phyloP scores from a whole-genome alignment of 225 moss, liverwort and hornwort species.

The Pleurozium schreberi region DNA sequence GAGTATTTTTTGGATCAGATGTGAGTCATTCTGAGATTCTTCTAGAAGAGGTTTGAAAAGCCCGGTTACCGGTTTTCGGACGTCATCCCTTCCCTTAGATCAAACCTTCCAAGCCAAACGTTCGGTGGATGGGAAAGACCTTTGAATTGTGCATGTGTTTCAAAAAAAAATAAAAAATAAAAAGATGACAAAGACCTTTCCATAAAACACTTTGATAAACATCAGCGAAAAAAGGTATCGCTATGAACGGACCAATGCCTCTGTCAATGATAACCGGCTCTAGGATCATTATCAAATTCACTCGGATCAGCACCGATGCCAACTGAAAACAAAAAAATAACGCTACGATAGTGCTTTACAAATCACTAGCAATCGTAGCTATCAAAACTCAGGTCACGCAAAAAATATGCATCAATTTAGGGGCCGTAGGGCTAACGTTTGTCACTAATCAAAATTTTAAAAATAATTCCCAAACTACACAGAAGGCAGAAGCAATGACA shows the following conservation, averaged over 20 bases:
- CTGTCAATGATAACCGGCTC: background rate
- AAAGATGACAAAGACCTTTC: background rate
- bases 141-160: no score
- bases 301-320: background rate
- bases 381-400: background rate
- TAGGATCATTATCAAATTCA: background rate
- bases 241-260: background rate
- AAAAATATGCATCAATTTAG: background rate
- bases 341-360: background rate
- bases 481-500: constrained; percentile 13
- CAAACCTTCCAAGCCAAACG: background rate
- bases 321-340: background rate
- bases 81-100: background rate
- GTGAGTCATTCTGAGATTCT: background rate
- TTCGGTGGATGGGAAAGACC: no score
- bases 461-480: constrained; percentile 16
- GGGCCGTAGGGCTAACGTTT: background rate
- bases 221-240: background rate
- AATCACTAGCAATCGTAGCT: background rate
- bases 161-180: no score
- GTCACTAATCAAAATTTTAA: background rate
- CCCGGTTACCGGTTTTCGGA: background rate
- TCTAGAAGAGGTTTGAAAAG: background rate
- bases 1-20: background rate
- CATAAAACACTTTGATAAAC: background rate